phyloP scores from a whole-genome alignment of 345 rosid genomes.

The Brassica napus region DNA sequence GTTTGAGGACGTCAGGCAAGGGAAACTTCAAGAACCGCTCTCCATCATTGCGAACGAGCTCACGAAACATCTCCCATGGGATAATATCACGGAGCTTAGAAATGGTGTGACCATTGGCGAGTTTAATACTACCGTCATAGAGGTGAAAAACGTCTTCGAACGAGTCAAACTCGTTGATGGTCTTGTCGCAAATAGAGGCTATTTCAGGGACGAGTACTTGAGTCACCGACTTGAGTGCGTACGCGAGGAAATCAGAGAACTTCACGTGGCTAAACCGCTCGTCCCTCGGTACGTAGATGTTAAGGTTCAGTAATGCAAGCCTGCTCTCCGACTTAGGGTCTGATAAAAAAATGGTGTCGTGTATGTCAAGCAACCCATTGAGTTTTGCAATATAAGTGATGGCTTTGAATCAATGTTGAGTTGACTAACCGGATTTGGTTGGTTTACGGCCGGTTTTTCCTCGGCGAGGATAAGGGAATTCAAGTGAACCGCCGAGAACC shows the following conservation, averaged over 20 bases:
- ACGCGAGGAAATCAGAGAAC: constrained; percentile 87
- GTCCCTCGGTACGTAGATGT: constrained; percentile 89
- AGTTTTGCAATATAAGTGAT: neutral
- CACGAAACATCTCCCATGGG: constrained; percentile 88
- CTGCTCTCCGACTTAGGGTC: constrained; percentile 72
- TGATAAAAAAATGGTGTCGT: constrained; percentile 38
- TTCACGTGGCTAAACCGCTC: constrained; percentile 77
- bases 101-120: constrained; percentile 39
- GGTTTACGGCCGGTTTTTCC: constrained; percentile 82
- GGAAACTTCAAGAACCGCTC: constrained; percentile 75
- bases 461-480: constrained; percentile 82
- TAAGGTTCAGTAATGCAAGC: constrained; percentile 63
- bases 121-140: constrained; percentile 66
- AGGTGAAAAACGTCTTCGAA: constrained; percentile 67
- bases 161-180: constrained; percentile 78
- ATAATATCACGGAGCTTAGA: constrained; percentile 59
- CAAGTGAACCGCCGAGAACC: constrained; percentile 72
- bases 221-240: constrained; percentile 65
- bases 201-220: constrained; percentile 73
- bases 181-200: constrained; percentile 65
- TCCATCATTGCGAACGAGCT: constrained; percentile 81
- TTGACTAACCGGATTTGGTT: constrained; percentile 56
- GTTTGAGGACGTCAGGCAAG: constrained; percentile 80
- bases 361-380: constrained; percentile 19
- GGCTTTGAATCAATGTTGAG: neutral